These are phyloP conservation scores for Canavalia ensiformis DNA, from an alignment of 306 rosid species.

Conservation along the genomic window DNA sequence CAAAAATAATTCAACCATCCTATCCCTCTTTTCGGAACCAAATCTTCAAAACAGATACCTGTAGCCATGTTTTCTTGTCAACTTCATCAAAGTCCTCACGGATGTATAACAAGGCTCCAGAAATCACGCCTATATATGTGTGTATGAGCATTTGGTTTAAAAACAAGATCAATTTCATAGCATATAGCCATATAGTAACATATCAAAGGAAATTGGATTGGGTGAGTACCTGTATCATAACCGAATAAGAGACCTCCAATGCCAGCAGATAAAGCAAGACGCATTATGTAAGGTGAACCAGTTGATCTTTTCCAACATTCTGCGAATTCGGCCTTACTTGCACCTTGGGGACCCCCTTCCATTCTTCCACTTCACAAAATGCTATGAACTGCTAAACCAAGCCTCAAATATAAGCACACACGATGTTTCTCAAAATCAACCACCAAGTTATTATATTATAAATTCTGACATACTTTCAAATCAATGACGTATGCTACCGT, in stretches of 20 bases:
- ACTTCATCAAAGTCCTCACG: constrained; percentile 70
- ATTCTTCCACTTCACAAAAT: constrained; percentile 25
- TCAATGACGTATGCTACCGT: too few species aligned
- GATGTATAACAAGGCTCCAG: constrained; percentile 90
- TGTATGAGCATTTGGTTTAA: neutral
- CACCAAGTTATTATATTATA: neutral
- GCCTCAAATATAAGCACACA: neutral
- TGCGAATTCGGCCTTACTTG: constrained; percentile 58
- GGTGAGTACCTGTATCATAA: constrained; percentile 36
- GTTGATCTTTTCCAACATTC: constrained; percentile 73
- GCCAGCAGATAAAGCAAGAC: constrained; percentile 44
- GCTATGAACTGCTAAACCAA: neutral
- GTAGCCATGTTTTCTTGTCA: constrained; percentile 83
- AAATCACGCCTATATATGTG: constrained; percentile 72
- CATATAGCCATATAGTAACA: too few species aligned
- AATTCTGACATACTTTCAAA: too few species aligned
- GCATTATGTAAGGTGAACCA: constrained; percentile 57
- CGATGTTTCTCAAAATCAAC: neutral
- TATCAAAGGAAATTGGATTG: neutral
- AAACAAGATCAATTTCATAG: neutral
- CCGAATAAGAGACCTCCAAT: constrained; percentile 50
- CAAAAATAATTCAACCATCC: neutral
- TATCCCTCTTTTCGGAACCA: neutral
- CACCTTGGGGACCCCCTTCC: constrained; percentile 61
- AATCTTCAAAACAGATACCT: neutral